Evolutionary conservation across 192 early-diverging fungal genomes (phyloP), one percentile per base, ranked within the genome.

Genomic region (Phlyctochytrium planicorne): DNA sequence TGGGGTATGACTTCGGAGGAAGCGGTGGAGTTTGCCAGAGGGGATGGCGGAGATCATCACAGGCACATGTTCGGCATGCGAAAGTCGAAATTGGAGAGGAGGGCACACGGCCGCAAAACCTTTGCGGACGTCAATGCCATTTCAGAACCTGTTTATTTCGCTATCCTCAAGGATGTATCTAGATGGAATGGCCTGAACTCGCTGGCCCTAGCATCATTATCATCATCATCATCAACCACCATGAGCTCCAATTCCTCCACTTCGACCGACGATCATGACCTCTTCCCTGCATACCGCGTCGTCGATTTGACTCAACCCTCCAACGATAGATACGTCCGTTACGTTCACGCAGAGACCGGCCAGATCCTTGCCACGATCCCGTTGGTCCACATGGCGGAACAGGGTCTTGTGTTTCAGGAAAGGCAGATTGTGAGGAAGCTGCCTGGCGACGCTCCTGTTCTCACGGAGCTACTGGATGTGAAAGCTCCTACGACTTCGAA

Each of bases 221-320:
- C 6, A 47, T 47, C 40, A 6, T 14, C 6, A 6, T 14, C 10
- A 6, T 47, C 40, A 20, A 14, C 40, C 40, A 14, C 20, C 40
- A 47, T 47, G 40, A 6, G 6, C 40, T 47, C 40, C 10, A 47
- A 6, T 14, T 6, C 40, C 40, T 47, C 40, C 40, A 47, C 40
- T 25, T 10, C 20, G 12, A 57, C 55, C 20, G 20, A 29, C 55
- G 25, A 57, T 25, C 14, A 4, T 34, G 61, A 62, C 6, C 34
- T 62, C 50, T 10, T 12, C 14, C 61, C 61, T 23, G 61, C 61
- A 6, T 62, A 55, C 35, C 61, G 61, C 17, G 35, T 62, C 10
- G 50, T 62, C 4, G 61, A 62, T 62, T 6, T 6, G 4, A 34
- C 6, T 31, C 25, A 17, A 6, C 61, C 61, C 35, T 36, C 50